phyloP scores from a whole-genome alignment of 1,284 basidiomycete genomes.

The Trichosporon sp. region DNA sequence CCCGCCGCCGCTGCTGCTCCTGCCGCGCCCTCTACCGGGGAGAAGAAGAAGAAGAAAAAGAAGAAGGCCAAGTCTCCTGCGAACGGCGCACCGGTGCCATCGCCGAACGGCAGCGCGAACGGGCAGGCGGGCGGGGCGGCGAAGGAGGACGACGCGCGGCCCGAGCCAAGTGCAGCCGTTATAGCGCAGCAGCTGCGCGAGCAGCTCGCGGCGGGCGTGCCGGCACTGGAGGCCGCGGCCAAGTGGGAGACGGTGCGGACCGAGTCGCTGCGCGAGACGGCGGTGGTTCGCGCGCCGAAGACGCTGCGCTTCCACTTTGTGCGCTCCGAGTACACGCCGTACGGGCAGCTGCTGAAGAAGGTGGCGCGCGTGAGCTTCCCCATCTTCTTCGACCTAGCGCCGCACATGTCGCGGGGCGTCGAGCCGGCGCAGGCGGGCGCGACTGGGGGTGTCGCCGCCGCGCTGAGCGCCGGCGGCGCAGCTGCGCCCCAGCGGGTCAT shows the following conservation, averaged over 20 bases:
- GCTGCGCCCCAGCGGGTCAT: constrained; percentile 52
- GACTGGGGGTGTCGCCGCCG: not conserved
- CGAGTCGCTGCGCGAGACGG: constrained; percentile 35
- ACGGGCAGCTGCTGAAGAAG: constrained; percentile 72
- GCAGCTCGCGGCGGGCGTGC: constrained; percentile 55
- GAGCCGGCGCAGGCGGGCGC: constrained; percentile 23
- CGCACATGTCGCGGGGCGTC: constrained; percentile 54
- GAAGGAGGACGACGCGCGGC: not conserved
- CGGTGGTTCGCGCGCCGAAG: constrained; percentile 63
- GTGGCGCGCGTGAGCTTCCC: constrained; percentile 72
- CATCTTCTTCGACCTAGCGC: constrained; percentile 76
- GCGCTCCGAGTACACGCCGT: constrained; percentile 68
- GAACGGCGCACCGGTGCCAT: not conserved
- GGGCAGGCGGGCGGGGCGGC: not conserved
- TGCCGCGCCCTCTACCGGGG: not conserved
- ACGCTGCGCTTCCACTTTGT: constrained; percentile 81
- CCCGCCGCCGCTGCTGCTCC: not conserved
- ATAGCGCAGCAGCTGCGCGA: constrained; percentile 60
- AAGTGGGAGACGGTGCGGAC: constrained; percentile 40
- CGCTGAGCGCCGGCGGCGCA: not conserved
- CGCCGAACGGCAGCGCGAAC: not conserved
- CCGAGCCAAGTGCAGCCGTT: constrained; percentile 54
- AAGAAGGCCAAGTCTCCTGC: constrained; percentile 8
- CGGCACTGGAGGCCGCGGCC: constrained; percentile 17
- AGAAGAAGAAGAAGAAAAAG: constrained; percentile 14